phyloP scores from a whole-genome alignment of 345 rosid genomes.

The Passiflora organensis region DNA sequence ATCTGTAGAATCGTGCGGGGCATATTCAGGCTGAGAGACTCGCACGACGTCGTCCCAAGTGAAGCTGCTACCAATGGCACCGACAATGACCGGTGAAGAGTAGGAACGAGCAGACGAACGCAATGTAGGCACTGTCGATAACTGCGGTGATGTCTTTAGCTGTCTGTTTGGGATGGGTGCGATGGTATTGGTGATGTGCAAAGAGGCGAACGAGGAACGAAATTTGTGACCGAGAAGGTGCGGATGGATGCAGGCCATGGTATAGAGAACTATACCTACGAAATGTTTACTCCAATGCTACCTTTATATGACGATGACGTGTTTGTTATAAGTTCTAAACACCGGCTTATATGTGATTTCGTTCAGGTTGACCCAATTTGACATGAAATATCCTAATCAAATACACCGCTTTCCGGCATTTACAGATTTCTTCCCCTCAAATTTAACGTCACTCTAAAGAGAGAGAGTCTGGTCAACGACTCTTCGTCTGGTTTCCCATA shows the following conservation, averaged over 20 bases:
- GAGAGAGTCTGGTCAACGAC: too few relatives aligned
- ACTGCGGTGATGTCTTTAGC: background rate
- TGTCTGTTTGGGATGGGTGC: background rate
- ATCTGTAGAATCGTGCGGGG: slow-evolving; percentile 33
- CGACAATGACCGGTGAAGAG: background rate
- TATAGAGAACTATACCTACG: too few relatives aligned
- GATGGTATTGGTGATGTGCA: background rate
- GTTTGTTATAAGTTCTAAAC: too few relatives aligned
- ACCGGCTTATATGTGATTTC: too few relatives aligned
- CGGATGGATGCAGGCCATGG: background rate
- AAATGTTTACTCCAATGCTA: too few relatives aligned
- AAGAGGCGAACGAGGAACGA: background rate
- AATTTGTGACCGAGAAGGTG: background rate
- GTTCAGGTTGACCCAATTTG: too few relatives aligned
- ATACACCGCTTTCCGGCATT: too few relatives aligned
- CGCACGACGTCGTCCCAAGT: slow-evolving; percentile 66
- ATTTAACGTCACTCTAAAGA: too few relatives aligned
- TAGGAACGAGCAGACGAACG: background rate
- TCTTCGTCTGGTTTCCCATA: too few relatives aligned
- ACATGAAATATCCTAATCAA: background rate
- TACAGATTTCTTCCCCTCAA: too few relatives aligned
- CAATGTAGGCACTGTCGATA: background rate
- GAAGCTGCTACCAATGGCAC: slow-evolving; percentile 21
- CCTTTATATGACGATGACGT: too few relatives aligned
- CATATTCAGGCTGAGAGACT: slow-evolving; percentile 33